phyloP scores from a whole-genome alignment of 306 rosid species.

The Acacia acuminata region DNA sequence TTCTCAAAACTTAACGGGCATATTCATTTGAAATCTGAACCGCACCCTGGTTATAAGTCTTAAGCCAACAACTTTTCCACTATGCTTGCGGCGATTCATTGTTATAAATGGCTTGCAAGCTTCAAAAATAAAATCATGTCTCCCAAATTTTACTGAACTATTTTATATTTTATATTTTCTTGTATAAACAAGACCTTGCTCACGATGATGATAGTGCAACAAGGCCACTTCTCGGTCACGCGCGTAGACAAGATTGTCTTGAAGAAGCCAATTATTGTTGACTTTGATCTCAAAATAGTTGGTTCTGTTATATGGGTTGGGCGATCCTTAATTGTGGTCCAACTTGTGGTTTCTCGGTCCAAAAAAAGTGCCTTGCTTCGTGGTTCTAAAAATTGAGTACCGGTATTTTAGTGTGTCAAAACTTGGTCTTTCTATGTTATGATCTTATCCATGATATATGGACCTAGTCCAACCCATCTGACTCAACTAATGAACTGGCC shows the following conservation, averaged over 20 bases:
- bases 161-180: slow-evolving; percentile 20
- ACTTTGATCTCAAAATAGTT: slow-evolving; percentile 73
- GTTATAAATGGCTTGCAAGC: slow-evolving; percentile 7
- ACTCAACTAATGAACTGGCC: neutral
- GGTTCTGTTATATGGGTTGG: slow-evolving; percentile 98
- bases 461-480: neutral
- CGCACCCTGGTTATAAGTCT: neutral
- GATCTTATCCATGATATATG: neutral
- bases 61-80: neutral
- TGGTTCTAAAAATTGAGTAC: slow-evolving; percentile 9
- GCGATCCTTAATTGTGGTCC: slow-evolving; percentile 86
- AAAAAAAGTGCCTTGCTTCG: slow-evolving; percentile 46
- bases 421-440: neutral
- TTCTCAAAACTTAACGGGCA: neutral
- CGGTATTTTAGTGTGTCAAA: slow-evolving; percentile 9
- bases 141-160: neutral
- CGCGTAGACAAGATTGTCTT: slow-evolving; percentile 93
- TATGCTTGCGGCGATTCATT: neutral
- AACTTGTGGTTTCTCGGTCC: slow-evolving; percentile 69
- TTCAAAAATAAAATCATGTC: slow-evolving; percentile 6
- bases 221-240: slow-evolving; percentile 89
- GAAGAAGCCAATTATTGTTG: slow-evolving; percentile 84
- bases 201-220: slow-evolving; percentile 78
- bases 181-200: slow-evolving; percentile 71
- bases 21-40: slow-evolving; percentile 14